Percentiles rank a stretch among this genome's conserved stretches.
These are phyloP conservation scores for Pseudogymnoascus sp. DNA, from an alignment of 2,329 filamentous ascomycete species.

Conservation along the genomic window DNA sequence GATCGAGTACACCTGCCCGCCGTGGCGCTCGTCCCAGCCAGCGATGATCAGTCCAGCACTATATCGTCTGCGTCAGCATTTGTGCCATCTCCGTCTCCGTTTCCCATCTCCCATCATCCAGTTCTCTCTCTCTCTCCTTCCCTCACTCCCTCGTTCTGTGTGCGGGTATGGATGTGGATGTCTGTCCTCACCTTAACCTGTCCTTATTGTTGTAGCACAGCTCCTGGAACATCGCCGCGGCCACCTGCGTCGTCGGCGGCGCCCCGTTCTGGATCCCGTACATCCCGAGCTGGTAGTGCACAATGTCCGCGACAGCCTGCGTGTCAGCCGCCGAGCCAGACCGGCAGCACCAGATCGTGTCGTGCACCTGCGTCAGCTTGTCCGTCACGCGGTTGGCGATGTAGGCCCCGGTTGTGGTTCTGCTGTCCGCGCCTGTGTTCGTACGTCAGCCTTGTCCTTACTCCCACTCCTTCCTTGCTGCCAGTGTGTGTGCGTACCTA, in stretches of 20 bases:
- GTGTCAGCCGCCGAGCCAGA: slow-evolving; percentile 97
- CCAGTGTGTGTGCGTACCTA: slow-evolving; percentile 48
- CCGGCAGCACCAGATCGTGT: slow-evolving; percentile 99
- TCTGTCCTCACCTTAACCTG: slow-evolving; percentile 63
- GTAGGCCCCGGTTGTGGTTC: slow-evolving; percentile 95
- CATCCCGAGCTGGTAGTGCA: slow-evolving; percentile 90
- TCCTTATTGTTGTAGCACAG: slow-evolving; percentile 98
- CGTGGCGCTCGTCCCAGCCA: slow-evolving; percentile 92
- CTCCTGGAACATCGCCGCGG: slow-evolving; percentile 94
- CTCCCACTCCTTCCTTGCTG: not conserved
- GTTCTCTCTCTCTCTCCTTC: not conserved
- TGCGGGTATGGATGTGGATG: not conserved
- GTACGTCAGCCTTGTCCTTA: not conserved
- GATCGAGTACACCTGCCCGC: slow-evolving; percentile 96
- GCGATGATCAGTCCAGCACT: slow-evolving; percentile 97
- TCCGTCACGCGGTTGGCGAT: slow-evolving; percentile 99
- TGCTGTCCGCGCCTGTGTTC: slow-evolving; percentile 73
- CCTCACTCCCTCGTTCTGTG: not conserved
- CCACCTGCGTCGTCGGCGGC: slow-evolving; percentile 87
- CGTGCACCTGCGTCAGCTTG: slow-evolving; percentile 96
- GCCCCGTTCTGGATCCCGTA: slow-evolving; percentile 88
- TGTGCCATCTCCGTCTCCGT: not conserved
- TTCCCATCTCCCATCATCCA: not conserved
- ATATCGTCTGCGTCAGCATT: slow-evolving; percentile 21
- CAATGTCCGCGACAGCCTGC: slow-evolving; percentile 95